phyloP scores from a whole-genome alignment of 2,329 filamentous ascomycete species.

The Calonectria pteridis region DNA sequence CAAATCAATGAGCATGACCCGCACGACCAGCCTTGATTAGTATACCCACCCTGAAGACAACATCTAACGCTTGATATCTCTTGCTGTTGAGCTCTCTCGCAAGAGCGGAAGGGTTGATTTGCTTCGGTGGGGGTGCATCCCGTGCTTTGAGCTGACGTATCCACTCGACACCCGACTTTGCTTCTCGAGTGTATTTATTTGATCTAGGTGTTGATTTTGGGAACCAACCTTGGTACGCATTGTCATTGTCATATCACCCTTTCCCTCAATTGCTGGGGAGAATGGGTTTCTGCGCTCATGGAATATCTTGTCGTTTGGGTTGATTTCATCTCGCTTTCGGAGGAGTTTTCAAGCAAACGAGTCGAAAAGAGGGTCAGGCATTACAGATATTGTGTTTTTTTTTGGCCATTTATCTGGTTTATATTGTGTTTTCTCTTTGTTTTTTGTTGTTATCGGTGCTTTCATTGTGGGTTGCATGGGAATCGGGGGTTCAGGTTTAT shows the following conservation, averaged over 20 bases:
- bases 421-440: background rate
- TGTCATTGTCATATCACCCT: slow-evolving; percentile 3
- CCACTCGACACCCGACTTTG: background rate
- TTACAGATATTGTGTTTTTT: background rate
- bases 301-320: background rate
- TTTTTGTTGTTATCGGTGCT: background rate
- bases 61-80: background rate
- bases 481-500: background rate
- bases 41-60: background rate
- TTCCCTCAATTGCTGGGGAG: background rate
- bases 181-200: slow-evolving; percentile 23
- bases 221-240: slow-evolving; percentile 11
- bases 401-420: background rate
- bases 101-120: background rate
- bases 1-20: background rate
- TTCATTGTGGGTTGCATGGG: background rate
- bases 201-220: slow-evolving; percentile 19
- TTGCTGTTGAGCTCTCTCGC: background rate
- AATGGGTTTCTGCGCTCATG: background rate
- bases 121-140: background rate
- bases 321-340: background rate
- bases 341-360: slow-evolving; percentile 1
- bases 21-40: background rate
- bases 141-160: background rate
- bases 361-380: background rate